These are phyloP conservation scores for Hypoxylon sp. DNA, from an alignment of 2,329 filamentous ascomycete species.

Conservation along the genomic window DNA sequence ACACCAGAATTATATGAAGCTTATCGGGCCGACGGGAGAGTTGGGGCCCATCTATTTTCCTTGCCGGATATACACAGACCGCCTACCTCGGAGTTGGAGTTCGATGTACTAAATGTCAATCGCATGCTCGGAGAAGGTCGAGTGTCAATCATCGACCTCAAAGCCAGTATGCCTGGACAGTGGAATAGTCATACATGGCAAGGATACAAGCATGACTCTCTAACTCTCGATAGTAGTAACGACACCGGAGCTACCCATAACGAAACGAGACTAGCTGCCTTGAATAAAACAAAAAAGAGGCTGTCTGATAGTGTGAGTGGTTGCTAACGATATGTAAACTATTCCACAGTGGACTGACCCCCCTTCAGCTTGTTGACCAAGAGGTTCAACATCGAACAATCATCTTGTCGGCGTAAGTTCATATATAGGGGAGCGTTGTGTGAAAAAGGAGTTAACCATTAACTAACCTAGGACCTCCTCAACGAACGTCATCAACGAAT, in stretches of 20 bases:
- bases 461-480: background rate
- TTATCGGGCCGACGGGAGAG: background rate
- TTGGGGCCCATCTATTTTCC: background rate
- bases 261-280: background rate
- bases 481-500: background rate
- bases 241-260: too few species aligned
- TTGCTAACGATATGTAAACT: background rate
- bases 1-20: constrained; percentile 10
- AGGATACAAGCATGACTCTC: constrained; percentile 4
- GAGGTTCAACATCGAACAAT: constrained; percentile 23
- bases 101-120: background rate
- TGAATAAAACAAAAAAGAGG: background rate
- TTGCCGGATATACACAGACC: background rate
- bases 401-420: constrained; percentile 17
- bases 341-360: constrained; percentile 1
- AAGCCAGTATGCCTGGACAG: constrained; percentile 13
- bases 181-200: constrained; percentile 12
- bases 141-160: constrained; percentile 16
- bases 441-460: background rate
- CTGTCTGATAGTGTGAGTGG: constrained; percentile 21
- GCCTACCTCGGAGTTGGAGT: background rate
- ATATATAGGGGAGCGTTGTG: background rate
- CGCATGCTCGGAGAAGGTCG: background rate
- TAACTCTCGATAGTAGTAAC: background rate
- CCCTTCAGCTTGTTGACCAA: constrained; percentile 25